A percentile compares a stretch with the other conserved stretches of the same genome.
phyloP scores from a whole-genome alignment of 2,329 filamentous ascomycete species.

The Sporothrix brasiliensis region DNA sequence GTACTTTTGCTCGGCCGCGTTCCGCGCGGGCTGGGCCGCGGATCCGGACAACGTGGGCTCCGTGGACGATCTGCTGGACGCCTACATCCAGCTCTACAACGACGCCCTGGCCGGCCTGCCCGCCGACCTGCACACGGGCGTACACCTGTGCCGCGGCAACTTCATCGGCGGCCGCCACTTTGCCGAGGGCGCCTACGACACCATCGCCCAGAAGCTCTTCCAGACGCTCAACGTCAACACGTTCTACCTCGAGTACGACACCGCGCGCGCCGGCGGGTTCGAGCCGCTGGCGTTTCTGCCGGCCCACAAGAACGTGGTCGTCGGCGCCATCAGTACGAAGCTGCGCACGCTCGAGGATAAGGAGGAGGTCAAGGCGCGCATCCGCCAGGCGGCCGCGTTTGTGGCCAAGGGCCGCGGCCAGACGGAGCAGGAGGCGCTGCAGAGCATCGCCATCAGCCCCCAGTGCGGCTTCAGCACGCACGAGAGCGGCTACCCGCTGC shows the following conservation, averaged over 20 bases:
- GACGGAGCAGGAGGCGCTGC: slow-evolving; percentile 64
- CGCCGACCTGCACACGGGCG: slow-evolving; percentile 68
- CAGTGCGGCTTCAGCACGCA: slow-evolving; percentile 71
- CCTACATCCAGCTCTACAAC: slow-evolving; percentile 74
- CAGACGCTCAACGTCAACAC: slow-evolving; percentile 61
- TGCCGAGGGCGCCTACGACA: slow-evolving; percentile 66
- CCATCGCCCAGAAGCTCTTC: slow-evolving; percentile 64
- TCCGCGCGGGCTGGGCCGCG: slow-evolving; percentile 65
- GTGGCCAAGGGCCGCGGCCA: slow-evolving; percentile 66
- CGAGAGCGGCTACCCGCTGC: slow-evolving; percentile 70
- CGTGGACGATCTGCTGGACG: slow-evolving; percentile 66
- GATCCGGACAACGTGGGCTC: slow-evolving; percentile 61
- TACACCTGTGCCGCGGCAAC: slow-evolving; percentile 68
- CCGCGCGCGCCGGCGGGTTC: slow-evolving; percentile 62
- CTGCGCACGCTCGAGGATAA: slow-evolving; percentile 45
- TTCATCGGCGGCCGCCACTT: slow-evolving; percentile 66
- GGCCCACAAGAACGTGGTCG: slow-evolving; percentile 61
- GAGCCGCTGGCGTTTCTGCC: slow-evolving; percentile 64
- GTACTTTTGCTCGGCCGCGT: slow-evolving; percentile 69
- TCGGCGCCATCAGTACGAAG: slow-evolving; percentile 55
- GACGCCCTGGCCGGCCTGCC: slow-evolving; percentile 65
- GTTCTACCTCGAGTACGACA: slow-evolving; percentile 52
- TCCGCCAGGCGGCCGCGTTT: slow-evolving; percentile 63
- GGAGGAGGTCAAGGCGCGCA: slow-evolving; percentile 57
- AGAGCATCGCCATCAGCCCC: slow-evolving; percentile 67